phyloP scores from a whole-genome alignment of 306 rosid genomes.

The Corylus heterophylla region DNA sequence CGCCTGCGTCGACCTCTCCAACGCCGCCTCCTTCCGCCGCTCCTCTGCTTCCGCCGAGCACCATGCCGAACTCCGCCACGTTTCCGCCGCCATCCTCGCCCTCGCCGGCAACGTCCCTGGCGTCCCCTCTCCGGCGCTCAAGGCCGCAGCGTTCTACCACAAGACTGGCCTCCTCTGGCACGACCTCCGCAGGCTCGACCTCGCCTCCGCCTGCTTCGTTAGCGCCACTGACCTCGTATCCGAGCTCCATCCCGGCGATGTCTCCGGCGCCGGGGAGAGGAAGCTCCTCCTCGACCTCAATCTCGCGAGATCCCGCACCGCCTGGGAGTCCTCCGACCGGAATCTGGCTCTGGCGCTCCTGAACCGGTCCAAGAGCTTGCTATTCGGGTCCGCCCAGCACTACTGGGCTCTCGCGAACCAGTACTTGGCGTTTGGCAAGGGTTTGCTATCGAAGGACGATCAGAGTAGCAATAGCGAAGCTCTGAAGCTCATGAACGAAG shows the following conservation, averaged over 20 bases:
- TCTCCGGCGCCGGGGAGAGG: conserved; percentile 48
- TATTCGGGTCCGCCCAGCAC: conserved; percentile 60
- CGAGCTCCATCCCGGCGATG: conserved; percentile 33
- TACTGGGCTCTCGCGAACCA: conserved; percentile 58
- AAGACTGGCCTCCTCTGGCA: conserved; percentile 83
- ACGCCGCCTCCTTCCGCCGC: conserved; percentile 56
- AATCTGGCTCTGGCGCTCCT: conserved; percentile 66
- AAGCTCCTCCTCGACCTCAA: conserved; percentile 66
- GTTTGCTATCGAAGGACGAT: conserved; percentile 49
- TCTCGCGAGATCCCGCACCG: conserved; percentile 77
- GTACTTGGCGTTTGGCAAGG: conserved; percentile 64
- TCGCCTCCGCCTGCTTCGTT: conserved; percentile 86
- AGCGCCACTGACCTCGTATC: conserved; percentile 73
- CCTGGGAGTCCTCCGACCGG: conserved; percentile 76
- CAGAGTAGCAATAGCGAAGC: conserved; percentile 41
- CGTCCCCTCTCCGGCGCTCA: conserved; percentile 62
- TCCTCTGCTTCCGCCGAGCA: conserved; percentile 39
- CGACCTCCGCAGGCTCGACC: conserved; percentile 62
- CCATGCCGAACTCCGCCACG: conserved; percentile 76
- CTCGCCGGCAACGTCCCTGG: conserved; percentile 53
- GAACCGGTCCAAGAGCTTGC: conserved; percentile 68
- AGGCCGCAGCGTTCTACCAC: conserved; percentile 71
- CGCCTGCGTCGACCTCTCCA: conserved; percentile 85
- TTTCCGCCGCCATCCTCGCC: conserved; percentile 68
- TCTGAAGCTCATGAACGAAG: conserved; percentile 83